Evolutionary conservation across 2,329 filamentous ascomycete species (phyloP).

Genomic region (Penicillium occitanis): DNA sequence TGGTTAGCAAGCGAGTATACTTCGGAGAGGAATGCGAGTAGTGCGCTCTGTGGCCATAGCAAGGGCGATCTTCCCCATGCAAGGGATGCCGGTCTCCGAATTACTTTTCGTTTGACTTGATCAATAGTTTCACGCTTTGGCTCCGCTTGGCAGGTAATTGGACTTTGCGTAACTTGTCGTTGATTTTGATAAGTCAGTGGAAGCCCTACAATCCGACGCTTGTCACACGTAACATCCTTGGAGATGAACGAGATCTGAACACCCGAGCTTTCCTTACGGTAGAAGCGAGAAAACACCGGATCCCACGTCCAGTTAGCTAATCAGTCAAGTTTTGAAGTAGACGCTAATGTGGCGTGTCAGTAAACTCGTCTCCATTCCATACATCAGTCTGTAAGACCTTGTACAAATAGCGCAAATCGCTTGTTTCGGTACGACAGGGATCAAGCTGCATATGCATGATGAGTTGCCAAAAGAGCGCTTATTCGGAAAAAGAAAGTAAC

Average conservation of each 20-base stretch:
- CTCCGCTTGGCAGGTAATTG: too few relatives aligned
- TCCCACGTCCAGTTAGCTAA: neutral
- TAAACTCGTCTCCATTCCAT: neutral
- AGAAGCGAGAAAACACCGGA: neutral
- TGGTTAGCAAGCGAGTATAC: constrained; percentile 1
- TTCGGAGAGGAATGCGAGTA: constrained; percentile 4
- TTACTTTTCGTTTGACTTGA: neutral
- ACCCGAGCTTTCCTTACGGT: neutral
- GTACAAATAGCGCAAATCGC: neutral
- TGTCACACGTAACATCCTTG: neutral
- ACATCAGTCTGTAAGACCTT: neutral
- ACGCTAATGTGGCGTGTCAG: neutral
- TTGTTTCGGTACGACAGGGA: neutral
- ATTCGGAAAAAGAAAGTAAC: neutral
- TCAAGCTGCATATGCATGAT: neutral
- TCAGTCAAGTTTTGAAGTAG: neutral
- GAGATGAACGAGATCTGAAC: neutral
- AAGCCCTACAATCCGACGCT: neutral
- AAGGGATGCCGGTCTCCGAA: constrained; percentile 13
- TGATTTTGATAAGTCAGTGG: neutral
- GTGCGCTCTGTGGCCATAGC: constrained; percentile 8
- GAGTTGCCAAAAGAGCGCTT: neutral
- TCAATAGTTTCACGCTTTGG: neutral
- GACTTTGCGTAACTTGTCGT: neutral
- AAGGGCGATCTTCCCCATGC: constrained; percentile 11